Percentiles rank a stretch among this genome's conserved stretches.
Evolutionary conservation across 805 yeast species (phyloP).

Genomic region (Saturnispora silvae): DNA sequence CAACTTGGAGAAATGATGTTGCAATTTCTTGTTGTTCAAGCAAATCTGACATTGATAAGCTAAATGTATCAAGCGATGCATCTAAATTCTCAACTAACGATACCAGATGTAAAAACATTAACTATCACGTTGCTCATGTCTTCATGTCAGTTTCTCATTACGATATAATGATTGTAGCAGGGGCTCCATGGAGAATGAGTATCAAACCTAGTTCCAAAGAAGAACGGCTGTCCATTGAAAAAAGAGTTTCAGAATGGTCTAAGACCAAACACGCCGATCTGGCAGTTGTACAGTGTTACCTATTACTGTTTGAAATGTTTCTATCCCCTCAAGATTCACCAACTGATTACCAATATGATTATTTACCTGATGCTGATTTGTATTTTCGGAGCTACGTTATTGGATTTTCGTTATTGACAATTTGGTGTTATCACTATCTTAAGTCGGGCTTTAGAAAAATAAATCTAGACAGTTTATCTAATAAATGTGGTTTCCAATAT

Average conservation of each 20-base stretch:
- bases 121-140: constrained; percentile 65
- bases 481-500: constrained; percentile 41
- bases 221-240: constrained; percentile 35
- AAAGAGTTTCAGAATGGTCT: constrained; percentile 45
- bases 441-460: constrained; percentile 30
- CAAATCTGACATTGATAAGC: constrained; percentile 24
- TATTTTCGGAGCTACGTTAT: constrained; percentile 34
- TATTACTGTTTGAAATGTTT: constrained; percentile 52
- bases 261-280: constrained; percentile 36
- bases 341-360: constrained; percentile 33
- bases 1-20: constrained; percentile 51
- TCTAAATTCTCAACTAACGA: constrained; percentile 28
- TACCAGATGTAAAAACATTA: constrained; percentile 51
- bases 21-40: constrained; percentile 29
- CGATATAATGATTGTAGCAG: constrained; percentile 70
- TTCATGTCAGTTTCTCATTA: constrained; percentile 63
- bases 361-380: constrained; percentile 43
- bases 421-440: constrained; percentile 44
- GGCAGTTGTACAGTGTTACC: constrained; percentile 50
- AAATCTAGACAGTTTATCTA: constrained; percentile 23
- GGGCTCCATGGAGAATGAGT: constrained; percentile 74
- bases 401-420: constrained; percentile 31
- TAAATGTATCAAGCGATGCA: constrained; percentile 19
- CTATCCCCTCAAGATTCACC: constrained; percentile 39
- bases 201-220: constrained; percentile 45